These are phyloP conservation scores for Handroanthus guayacan DNA, from an alignment of 257 asterid genomes.

Conservation along the genomic window DNA sequence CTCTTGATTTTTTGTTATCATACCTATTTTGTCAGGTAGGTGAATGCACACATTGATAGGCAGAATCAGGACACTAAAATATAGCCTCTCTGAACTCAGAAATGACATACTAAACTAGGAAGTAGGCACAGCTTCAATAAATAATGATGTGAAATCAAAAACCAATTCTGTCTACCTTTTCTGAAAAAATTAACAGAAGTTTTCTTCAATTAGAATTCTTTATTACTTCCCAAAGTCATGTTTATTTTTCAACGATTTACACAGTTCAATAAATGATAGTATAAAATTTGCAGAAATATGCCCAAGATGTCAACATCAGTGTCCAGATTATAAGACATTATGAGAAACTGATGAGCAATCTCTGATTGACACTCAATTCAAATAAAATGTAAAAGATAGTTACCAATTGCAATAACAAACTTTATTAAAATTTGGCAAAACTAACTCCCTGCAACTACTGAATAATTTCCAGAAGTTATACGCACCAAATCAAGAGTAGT, in stretches of 20 bases:
- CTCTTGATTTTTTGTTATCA: background rate
- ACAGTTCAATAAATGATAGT: background rate
- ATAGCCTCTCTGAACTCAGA: constrained; percentile 18
- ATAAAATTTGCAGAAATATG: background rate
- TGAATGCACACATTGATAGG: background rate
- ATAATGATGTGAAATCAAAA: background rate
- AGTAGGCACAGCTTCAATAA: constrained; percentile 1
- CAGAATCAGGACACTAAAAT: constrained; percentile 1
- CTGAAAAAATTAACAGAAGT: constrained; percentile 1
- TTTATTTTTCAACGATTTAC: constrained; percentile 1
- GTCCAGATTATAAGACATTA: background rate
- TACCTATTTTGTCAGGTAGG: background rate
- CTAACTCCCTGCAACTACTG: background rate
- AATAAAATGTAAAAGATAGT: constrained; percentile 13
- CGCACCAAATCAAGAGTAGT: background rate
- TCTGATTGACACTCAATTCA: constrained; percentile 4
- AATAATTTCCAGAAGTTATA: background rate
- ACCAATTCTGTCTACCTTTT: background rate
- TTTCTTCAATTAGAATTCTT: constrained; percentile 2
- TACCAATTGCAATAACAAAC: constrained; percentile 9
- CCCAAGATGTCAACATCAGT: background rate
- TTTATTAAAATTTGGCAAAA: background rate
- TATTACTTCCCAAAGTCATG: background rate
- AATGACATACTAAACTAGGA: background rate
- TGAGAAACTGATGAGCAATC: background rate